These are phyloP conservation scores for Paracorniculantispora psalliotae DNA, from an alignment of 2,329 filamentous ascomycete genomes.

Conservation along the genomic window DNA sequence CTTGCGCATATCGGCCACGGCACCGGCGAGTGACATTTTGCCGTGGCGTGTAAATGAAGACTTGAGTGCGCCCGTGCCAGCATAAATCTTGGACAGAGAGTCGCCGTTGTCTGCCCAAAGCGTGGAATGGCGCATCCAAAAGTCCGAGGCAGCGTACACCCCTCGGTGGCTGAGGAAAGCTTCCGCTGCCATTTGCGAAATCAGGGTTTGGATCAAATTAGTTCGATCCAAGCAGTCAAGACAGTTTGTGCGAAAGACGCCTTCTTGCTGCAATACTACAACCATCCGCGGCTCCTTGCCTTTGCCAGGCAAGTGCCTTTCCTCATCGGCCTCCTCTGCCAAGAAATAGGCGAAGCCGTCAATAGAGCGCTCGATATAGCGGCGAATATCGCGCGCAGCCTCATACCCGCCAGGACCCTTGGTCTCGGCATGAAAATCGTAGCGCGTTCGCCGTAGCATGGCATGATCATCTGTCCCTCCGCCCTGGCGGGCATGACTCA, in stretches of 20 bases:
- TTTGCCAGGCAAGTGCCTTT: constrained; percentile 30
- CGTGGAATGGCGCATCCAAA: constrained; percentile 87
- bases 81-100: constrained; percentile 89
- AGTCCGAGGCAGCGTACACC: constrained; percentile 67
- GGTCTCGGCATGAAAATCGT: constrained; percentile 95
- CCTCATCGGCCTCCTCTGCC: constrained; percentile 64
- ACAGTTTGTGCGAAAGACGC: constrained; percentile 94
- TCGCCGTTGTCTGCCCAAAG: constrained; percentile 98
- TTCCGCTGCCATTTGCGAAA: constrained; percentile 89
- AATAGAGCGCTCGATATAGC: constrained; percentile 71
- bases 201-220: constrained; percentile 91
- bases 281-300: constrained; percentile 44
- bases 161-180: constrained; percentile 71
- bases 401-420: constrained; percentile 83
- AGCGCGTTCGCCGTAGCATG: constrained; percentile 76
- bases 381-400: constrained; percentile 77
- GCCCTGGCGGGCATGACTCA: constrained; percentile 54
- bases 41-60: constrained; percentile 90
- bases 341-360: constrained; percentile 92
- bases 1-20: constrained; percentile 91
- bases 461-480: constrained; percentile 61
- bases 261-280: constrained; percentile 83
- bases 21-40: constrained; percentile 92
- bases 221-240: constrained; percentile 93
- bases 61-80: constrained; percentile 91